phyloP scores from a whole-genome alignment of 2,329 filamentous ascomycete genomes.

The Trichophyton equinum region DNA sequence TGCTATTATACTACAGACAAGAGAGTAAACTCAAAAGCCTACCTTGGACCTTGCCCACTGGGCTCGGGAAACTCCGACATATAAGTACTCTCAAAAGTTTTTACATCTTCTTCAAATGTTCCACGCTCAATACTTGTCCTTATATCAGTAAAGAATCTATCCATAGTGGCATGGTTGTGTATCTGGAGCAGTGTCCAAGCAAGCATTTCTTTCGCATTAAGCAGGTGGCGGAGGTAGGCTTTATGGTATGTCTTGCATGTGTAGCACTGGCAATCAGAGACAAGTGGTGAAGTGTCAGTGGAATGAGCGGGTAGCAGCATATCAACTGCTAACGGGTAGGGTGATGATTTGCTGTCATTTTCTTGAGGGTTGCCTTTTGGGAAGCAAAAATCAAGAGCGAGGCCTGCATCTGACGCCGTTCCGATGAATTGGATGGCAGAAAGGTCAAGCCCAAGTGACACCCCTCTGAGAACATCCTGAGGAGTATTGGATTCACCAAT shows the following conservation, averaged over 20 bases:
- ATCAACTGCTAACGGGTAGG: conserved; percentile 54
- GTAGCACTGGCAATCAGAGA: conserved; percentile 60
- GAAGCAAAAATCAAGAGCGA: conserved; percentile 71
- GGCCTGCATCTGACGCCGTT: conserved; percentile 64
- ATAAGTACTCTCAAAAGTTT: conserved; percentile 55
- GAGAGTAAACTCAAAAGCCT: conserved; percentile 14
- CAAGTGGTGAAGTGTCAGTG: conserved; percentile 50
- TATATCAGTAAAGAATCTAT: conserved; percentile 59
- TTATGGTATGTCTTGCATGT: conserved; percentile 71
- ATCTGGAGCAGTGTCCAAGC: conserved; percentile 87
- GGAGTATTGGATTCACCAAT: conserved; percentile 59
- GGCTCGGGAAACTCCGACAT: conserved; percentile 58
- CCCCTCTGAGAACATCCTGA: conserved; percentile 62
- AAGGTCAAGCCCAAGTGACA: conserved; percentile 67
- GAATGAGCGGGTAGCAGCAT: conserved; percentile 58
- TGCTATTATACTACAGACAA: neutral
- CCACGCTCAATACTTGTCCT: conserved; percentile 49
- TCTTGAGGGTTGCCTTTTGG: conserved; percentile 31
- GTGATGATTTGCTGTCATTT: conserved; percentile 13
- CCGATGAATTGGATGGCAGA: conserved; percentile 66
- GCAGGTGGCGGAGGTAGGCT: conserved; percentile 76
- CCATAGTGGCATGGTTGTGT: conserved; percentile 69
- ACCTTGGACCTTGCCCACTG: conserved; percentile 64
- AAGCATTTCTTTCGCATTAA: conserved; percentile 89
- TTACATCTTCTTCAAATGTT: conserved; percentile 43